Evolutionary conservation across 768 basidiomycete genomes (phyloP).

Genomic region (Cyclocybe aegerita): DNA sequence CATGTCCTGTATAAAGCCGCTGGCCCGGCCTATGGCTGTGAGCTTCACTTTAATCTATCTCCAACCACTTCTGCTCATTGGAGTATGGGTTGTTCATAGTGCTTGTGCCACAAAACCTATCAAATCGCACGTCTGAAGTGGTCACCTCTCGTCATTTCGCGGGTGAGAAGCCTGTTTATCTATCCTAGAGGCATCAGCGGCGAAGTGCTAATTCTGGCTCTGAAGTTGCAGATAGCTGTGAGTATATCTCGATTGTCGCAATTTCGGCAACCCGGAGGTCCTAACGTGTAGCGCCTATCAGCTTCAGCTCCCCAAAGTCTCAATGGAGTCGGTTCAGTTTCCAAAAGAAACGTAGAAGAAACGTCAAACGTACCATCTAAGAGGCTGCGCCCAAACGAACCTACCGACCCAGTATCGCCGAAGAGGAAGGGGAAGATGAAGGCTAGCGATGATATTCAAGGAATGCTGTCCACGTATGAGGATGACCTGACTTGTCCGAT

Average conservation of each 20-base stretch:
- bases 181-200: not conserved
- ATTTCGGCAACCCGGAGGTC: not conserved
- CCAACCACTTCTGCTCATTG: not conserved
- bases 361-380: conserved; percentile 12
- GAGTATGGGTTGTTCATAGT: not conserved
- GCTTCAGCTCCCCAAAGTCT: conserved; percentile 1
- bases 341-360: not conserved
- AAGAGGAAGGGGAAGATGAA: conserved; percentile 45
- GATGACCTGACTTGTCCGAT: conserved; percentile 72
- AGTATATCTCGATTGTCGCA: not conserved
- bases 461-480: conserved; percentile 49
- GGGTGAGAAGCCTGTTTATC: conserved; percentile 5
- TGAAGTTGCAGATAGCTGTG: conserved; percentile 1
- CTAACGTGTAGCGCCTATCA: not conserved
- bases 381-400: conserved; percentile 11
- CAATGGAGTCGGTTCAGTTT: not conserved
- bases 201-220: not conserved
- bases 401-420: conserved; percentile 10
- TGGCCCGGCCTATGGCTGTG: not conserved
- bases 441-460: conserved; percentile 20
- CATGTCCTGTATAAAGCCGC: not conserved
- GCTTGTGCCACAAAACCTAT: not conserved
- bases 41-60: not conserved
- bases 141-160: conserved; percentile 9
- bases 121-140: not conserved